Percentiles rank a stretch among this genome's conserved stretches.
Conservation (phyloP, 2,329 filamentous ascomycete genomes). For the Fusarium tjaetaba region DNA sequence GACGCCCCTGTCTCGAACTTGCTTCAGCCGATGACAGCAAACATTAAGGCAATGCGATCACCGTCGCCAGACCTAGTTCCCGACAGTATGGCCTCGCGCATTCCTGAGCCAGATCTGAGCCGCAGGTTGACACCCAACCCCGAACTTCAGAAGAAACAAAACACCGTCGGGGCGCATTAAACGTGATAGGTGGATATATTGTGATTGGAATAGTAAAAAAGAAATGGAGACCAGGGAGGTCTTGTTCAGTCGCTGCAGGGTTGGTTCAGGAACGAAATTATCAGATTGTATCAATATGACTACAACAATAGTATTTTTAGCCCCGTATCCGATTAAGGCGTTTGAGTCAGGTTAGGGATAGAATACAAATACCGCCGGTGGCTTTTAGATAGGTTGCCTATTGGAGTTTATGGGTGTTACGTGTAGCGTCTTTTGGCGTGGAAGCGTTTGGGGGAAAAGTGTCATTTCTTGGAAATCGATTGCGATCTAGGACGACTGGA, state of each 20-base stretch:
- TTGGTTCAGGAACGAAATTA: conserved; percentile 2
- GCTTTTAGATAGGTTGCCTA: neutral
- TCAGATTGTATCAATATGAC: conserved; percentile 30
- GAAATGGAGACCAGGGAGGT: conserved; percentile 11
- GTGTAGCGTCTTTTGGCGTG: neutral
- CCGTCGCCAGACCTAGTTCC: conserved; percentile 69
- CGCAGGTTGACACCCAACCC: conserved; percentile 60
- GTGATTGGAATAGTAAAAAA: neutral
- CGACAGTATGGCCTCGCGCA: conserved; percentile 69
- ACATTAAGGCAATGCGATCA: conserved; percentile 64
- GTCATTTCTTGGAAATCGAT: neutral
- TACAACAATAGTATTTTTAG: conserved; percentile 10
- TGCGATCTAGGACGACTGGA: neutral
- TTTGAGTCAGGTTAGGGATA: neutral
- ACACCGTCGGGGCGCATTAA: conserved; percentile 35
- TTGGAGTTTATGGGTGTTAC: neutral
- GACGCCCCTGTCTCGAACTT: conserved; percentile 64
- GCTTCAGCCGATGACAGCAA: conserved; percentile 62
- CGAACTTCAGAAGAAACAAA: conserved; percentile 53
- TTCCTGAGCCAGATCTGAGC: conserved; percentile 59
- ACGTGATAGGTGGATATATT: neutral
- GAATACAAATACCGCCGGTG: neutral
- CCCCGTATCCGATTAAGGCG: neutral
- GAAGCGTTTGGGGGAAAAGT: neutral
- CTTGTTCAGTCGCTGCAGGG: conserved; percentile 31